Conservation (phyloP, 495 filamentous ascomycete species). For the Pyrenopolyporus hunteri region DNA sequence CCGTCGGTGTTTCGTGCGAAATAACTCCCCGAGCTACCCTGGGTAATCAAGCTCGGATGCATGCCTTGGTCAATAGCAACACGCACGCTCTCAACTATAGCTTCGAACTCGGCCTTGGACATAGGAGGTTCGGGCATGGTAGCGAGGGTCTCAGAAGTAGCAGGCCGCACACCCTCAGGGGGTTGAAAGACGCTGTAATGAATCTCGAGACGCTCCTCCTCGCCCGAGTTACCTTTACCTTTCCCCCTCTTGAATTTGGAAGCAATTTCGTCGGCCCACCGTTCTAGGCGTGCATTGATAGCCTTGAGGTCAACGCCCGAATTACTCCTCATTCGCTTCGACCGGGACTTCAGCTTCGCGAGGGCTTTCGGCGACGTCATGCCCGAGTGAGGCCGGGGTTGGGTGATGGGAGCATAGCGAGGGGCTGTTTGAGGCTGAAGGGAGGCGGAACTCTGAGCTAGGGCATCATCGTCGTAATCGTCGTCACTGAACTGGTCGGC, state of each 20-base stretch:
- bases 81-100: constrained; percentile 86
- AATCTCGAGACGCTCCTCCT: constrained; percentile 91
- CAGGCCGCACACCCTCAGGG: constrained; percentile 80
- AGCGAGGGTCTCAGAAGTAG: constrained; percentile 75
- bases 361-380: constrained; percentile 60
- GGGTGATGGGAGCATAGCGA: constrained; percentile 71
- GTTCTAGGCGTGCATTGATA: constrained; percentile 93
- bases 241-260: constrained; percentile 91
- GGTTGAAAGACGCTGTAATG: constrained; percentile 96
- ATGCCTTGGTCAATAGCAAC: constrained; percentile 88
- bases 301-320: constrained; percentile 97
- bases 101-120: constrained; percentile 83
- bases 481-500: constrained; percentile 85
- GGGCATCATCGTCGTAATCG: constrained; percentile 69
- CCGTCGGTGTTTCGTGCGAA: constrained; percentile 91
- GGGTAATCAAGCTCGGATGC: constrained; percentile 93
- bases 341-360: constrained; percentile 50
- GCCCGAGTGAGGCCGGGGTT: constrained; percentile 64
- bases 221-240: constrained; percentile 72
- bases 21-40: constrained; percentile 97
- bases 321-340: constrained; percentile 71
- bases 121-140: constrained; percentile 59
- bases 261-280: constrained; percentile 98
- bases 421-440: constrained; percentile 66
- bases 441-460: constrained; percentile 60